A percentile compares a stretch with the other conserved stretches of the same genome.
phyloP scores from a whole-genome alignment of 2,329 filamentous ascomycete species.

The Colletotrichum tofieldiae region DNA sequence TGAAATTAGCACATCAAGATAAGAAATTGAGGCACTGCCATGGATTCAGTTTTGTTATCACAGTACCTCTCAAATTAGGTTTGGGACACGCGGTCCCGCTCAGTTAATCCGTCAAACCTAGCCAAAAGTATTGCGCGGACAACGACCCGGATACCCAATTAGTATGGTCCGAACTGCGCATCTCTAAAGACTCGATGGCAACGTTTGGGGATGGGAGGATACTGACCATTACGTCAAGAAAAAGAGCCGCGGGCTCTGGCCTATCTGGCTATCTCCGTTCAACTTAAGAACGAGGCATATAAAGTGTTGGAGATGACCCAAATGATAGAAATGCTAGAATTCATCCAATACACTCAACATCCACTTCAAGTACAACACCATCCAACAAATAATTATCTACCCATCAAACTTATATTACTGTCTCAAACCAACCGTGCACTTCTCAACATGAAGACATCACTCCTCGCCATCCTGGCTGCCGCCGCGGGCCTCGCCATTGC shows the following conservation, averaged over 20 bases:
- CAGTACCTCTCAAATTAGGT: slow-evolving; percentile 6
- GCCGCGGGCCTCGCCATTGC: slow-evolving; percentile 26
- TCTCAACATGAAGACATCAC: slow-evolving; percentile 33
- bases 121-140: slow-evolving; percentile 17
- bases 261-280: background rate
- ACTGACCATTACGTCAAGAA: slow-evolving; percentile 14
- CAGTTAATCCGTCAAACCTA: slow-evolving; percentile 26
- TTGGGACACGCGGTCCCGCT: slow-evolving; percentile 14
- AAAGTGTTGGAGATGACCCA: background rate
- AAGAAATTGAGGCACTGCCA: background rate
- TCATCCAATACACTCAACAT: background rate
- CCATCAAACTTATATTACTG: too few relatives aligned
- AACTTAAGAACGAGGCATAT: background rate
- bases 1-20: background rate
- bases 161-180: background rate
- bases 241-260: background rate
- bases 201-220: background rate
- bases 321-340: background rate
- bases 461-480: slow-evolving; percentile 27
- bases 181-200: background rate
- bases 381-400: too few relatives aligned
- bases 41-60: background rate
- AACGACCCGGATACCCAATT: slow-evolving; percentile 1
- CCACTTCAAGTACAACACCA: too few relatives aligned
- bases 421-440: too few relatives aligned